phyloP scores from a whole-genome alignment of 768 basidiomycete species.

The Tylopilus felleus region DNA sequence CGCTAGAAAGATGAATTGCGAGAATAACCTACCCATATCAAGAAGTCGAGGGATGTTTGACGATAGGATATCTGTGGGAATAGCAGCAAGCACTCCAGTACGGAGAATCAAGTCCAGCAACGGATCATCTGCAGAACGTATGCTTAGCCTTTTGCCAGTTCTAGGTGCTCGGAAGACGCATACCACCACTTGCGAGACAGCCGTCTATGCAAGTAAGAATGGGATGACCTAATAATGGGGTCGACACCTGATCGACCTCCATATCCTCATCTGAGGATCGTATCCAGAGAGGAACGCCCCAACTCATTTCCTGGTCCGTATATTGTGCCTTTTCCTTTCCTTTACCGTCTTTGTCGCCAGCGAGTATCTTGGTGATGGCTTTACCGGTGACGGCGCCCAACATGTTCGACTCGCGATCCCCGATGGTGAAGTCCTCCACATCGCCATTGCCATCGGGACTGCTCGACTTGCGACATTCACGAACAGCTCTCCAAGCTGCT shows the following conservation, averaged over 20 bases:
- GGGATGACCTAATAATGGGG: constrained; percentile 20
- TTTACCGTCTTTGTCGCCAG: constrained; percentile 36
- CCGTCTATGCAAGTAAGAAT: constrained; percentile 32
- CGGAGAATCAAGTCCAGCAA: constrained; percentile 40
- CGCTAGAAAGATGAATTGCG: background rate
- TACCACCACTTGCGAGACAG: constrained; percentile 34
- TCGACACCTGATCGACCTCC: constrained; percentile 15
- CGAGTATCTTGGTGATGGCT: constrained; percentile 44
- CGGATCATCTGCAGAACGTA: constrained; percentile 34
- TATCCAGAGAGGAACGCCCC: constrained; percentile 35
- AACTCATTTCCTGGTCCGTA: constrained; percentile 14
- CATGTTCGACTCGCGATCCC: constrained; percentile 31
- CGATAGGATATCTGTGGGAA: constrained; percentile 29
- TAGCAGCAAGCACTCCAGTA: constrained; percentile 37
- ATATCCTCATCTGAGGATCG: constrained; percentile 18
- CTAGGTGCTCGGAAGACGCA: constrained; percentile 8
- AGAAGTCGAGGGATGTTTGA: constrained; percentile 40
- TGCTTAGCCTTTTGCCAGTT: background rate
- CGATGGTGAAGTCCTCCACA: constrained; percentile 36
- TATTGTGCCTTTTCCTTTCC: constrained; percentile 27
- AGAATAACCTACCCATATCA: constrained; percentile 35
- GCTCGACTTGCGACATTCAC: constrained; percentile 17
- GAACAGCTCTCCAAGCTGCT: constrained; percentile 39
- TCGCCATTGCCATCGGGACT: constrained; percentile 10
- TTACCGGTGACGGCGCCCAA: constrained; percentile 35